Evolutionary conservation across 352 stramenopile species (phyloP).

Genomic region (Thraustochytrium sp.): DNA sequence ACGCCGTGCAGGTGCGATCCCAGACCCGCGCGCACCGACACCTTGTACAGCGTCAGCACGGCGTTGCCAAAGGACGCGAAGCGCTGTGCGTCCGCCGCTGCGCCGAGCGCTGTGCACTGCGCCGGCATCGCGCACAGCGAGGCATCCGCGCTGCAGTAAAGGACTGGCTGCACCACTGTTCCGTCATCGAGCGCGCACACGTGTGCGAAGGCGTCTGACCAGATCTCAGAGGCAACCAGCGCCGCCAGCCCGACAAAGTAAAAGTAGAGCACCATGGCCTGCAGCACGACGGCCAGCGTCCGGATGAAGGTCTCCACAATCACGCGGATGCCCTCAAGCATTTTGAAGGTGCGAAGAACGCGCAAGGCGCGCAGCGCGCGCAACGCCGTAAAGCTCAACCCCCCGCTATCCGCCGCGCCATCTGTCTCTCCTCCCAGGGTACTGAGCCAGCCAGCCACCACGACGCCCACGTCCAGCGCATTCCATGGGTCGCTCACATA

Average conservation of each 20-base stretch:
- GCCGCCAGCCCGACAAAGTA: constrained; percentile 10
- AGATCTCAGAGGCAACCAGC: neutral
- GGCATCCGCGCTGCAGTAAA: neutral
- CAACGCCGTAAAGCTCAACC: neutral
- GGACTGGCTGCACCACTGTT: neutral
- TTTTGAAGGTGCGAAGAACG: constrained; percentile 8
- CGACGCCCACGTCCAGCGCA: neutral
- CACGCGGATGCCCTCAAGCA: constrained; percentile 11
- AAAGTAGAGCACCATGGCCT: constrained; percentile 15
- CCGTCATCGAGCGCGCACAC: neutral
- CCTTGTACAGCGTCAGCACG: neutral
- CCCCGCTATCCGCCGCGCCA: neutral
- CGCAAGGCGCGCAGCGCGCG: constrained; percentile 19
- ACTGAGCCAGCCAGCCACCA: neutral
- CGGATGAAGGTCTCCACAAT: constrained; percentile 31
- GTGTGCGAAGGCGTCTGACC: neutral
- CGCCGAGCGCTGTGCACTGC: neutral
- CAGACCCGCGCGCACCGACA: constrained; percentile 1
- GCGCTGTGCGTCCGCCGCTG: neutral
- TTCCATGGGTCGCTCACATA: constrained; percentile 22
- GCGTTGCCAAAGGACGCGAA: neutral
- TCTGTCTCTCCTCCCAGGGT: too few relatives aligned
- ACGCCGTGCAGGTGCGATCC: neutral
- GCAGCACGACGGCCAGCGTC: neutral
- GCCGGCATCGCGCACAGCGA: neutral